Evolutionary conservation across 768 basidiomycete species (phyloP).

Genomic region (Leccinum subgranulosum): DNA sequence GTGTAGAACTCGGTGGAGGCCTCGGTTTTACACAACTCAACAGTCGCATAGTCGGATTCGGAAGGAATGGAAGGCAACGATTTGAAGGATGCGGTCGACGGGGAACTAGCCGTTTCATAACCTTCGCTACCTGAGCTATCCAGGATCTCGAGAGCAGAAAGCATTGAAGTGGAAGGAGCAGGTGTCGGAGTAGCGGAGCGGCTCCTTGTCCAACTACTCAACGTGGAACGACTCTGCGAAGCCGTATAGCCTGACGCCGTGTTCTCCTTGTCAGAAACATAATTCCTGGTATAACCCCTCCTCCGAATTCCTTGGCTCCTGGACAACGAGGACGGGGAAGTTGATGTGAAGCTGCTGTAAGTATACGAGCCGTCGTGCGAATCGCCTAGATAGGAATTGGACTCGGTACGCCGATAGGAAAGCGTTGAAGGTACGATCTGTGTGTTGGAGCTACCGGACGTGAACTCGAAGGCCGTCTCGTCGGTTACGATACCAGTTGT

Average conservation of each 20-base stretch:
- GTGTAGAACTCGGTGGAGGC: constrained; percentile 47
- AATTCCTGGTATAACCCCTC: constrained; percentile 39
- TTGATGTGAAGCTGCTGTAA: constrained; percentile 33
- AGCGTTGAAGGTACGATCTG: constrained; percentile 48
- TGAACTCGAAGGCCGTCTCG: constrained; percentile 37
- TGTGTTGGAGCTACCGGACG: constrained; percentile 40
- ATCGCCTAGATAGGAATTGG: constrained; percentile 55
- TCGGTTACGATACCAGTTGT: constrained; percentile 35
- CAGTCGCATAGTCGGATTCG: constrained; percentile 43
- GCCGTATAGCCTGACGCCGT: constrained; percentile 32
- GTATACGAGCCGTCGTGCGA: constrained; percentile 43
- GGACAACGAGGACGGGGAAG: constrained; percentile 54
- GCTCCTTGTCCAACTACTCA: constrained; percentile 33
- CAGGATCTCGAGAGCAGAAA: constrained; percentile 30
- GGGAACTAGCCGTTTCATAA: constrained; percentile 43
- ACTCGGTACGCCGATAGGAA: constrained; percentile 49
- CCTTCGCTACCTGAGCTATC: constrained; percentile 46
- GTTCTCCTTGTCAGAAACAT: constrained; percentile 59
- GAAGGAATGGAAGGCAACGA: constrained; percentile 63
- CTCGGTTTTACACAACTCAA: constrained; percentile 42
- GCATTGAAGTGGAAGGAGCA: constrained; percentile 26
- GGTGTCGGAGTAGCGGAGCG: constrained; percentile 31
- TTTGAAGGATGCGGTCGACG: constrained; percentile 49
- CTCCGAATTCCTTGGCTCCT: constrained; percentile 58
- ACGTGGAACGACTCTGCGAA: constrained; percentile 33